These are phyloP conservation scores for Xylaria sp. DNA, from an alignment of 2,329 filamentous ascomycete species.

Conservation along the genomic window DNA sequence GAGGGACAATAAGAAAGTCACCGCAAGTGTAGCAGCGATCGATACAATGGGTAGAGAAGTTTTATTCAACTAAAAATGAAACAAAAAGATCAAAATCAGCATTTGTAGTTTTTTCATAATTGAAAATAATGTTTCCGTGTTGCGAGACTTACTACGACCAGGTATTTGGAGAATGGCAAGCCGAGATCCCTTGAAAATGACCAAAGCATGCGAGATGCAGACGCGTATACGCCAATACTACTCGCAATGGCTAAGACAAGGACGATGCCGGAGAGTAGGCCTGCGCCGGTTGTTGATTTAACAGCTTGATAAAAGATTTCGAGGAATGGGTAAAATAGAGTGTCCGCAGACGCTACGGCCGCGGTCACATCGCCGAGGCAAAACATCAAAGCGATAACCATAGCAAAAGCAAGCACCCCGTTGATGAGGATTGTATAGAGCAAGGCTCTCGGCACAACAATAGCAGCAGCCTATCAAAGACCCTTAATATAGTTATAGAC, in stretches of 20 bases:
- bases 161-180: conserved; percentile 38
- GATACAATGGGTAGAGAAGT: conserved; percentile 39
- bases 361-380: conserved; percentile 39
- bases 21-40: conserved; percentile 36
- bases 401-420: conserved; percentile 40
- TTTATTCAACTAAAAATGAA: conserved; percentile 33
- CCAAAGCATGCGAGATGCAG: conserved; percentile 44
- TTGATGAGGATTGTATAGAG: conserved; percentile 42
- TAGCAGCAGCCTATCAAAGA: conserved; percentile 27
- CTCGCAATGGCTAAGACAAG: conserved; percentile 36
- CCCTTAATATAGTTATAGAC: background rate
- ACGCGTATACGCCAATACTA: conserved; percentile 39
- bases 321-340: conserved; percentile 45
- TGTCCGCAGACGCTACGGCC: conserved; percentile 32
- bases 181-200: conserved; percentile 43
- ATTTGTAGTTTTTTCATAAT: background rate
- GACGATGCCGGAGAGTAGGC: conserved; percentile 45
- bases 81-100: background rate
- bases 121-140: background rate
- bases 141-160: conserved; percentile 32
- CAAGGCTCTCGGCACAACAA: conserved; percentile 38
- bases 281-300: conserved; percentile 39
- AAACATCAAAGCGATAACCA: conserved; percentile 40
- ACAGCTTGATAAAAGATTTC: conserved; percentile 40
- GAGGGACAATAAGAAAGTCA: conserved; percentile 42